Percentiles rank a stretch among this genome's conserved stretches.
Evolutionary conservation across 2,329 filamentous ascomycete species (phyloP).

Genomic region (Helotiales sp.): DNA sequence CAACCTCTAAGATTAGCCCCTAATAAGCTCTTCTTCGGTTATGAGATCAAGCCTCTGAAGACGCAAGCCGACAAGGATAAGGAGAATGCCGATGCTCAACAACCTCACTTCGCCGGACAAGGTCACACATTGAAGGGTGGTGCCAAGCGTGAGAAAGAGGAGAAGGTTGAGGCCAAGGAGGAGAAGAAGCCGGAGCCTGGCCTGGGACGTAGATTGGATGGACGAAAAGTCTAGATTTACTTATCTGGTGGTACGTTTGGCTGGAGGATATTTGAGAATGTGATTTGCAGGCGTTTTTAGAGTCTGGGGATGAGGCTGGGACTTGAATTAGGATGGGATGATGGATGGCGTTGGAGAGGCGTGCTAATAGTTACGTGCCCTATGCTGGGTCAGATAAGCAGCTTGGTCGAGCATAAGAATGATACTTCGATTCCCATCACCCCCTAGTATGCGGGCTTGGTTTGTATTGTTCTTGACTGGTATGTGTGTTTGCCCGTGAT

Average conservation of each 20-base stretch:
- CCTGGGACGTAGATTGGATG: slow-evolving; percentile 36
- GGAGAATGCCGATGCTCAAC: slow-evolving; percentile 66
- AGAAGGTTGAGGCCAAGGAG: slow-evolving; percentile 24
- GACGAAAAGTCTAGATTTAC: slow-evolving; percentile 20
- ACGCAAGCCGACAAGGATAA: slow-evolving; percentile 74
- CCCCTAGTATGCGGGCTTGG: background rate
- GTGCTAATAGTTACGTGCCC: background rate
- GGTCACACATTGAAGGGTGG: slow-evolving; percentile 78
- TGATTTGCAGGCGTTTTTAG: background rate
- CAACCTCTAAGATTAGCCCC: slow-evolving; percentile 83
- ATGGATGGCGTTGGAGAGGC: slow-evolving; percentile 4
- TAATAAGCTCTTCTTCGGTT: slow-evolving; percentile 96
- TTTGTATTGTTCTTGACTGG: background rate
- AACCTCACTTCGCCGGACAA: slow-evolving; percentile 80
- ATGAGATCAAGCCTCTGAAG: slow-evolving; percentile 87
- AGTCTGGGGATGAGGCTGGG: slow-evolving; percentile 3
- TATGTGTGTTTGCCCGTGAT: too few species aligned
- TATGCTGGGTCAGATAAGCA: background rate
- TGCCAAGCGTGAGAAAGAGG: slow-evolving; percentile 68
- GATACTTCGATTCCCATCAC: background rate
- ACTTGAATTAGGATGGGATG: background rate
- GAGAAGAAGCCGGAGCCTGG: slow-evolving; percentile 34
- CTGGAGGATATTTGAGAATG: background rate
- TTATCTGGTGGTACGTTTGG: background rate
- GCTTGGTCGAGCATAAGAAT: background rate